A percentile compares a stretch with the other conserved stretches of the same genome.
Evolutionary conservation across 169 alveolate species (phyloP).

Genomic region (Babesia ovis): DNA sequence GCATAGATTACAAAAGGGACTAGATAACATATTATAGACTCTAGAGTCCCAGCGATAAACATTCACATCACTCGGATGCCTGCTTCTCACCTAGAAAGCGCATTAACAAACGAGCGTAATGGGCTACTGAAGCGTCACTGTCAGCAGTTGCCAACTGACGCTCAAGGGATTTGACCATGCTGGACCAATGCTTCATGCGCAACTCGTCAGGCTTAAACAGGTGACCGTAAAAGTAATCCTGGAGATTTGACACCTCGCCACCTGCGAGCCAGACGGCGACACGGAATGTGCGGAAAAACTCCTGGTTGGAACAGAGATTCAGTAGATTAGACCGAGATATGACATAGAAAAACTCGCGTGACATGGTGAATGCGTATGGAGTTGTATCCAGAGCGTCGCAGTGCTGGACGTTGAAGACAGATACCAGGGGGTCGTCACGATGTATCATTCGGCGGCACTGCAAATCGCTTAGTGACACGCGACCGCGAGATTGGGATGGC

Average conservation of each 20-base stretch:
- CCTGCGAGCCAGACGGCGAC: slow-evolving; percentile 60
- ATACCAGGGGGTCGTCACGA: slow-evolving; percentile 18
- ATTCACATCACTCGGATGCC: too few relatives aligned
- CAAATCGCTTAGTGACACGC: slow-evolving; percentile 9
- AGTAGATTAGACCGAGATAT: slow-evolving; percentile 49
- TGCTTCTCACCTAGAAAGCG: slow-evolving; percentile 9
- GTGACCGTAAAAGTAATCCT: slow-evolving; percentile 65
- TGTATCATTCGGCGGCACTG: not conserved
- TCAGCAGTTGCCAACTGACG: slow-evolving; percentile 36
- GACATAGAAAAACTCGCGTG: slow-evolving; percentile 32
- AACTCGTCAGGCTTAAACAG: slow-evolving; percentile 65
- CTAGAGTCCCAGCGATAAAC: too few relatives aligned
- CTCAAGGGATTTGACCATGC: slow-evolving; percentile 50
- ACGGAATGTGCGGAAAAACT: slow-evolving; percentile 40
- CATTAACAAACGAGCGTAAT: slow-evolving; percentile 40
- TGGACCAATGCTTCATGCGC: slow-evolving; percentile 47
- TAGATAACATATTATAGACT: too few relatives aligned
- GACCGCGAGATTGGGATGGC: slow-evolving; percentile 27
- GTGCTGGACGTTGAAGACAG: slow-evolving; percentile 23
- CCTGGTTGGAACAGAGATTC: slow-evolving; percentile 58
- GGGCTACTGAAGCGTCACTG: slow-evolving; percentile 39
- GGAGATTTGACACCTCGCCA: slow-evolving; percentile 46
- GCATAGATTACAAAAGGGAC: too few relatives aligned
- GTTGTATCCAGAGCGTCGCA: slow-evolving; percentile 8
- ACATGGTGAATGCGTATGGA: slow-evolving; percentile 24